Conservation (phyloP, 1,139 yeast genomes). For the Geotrichum macrosporum region DNA sequence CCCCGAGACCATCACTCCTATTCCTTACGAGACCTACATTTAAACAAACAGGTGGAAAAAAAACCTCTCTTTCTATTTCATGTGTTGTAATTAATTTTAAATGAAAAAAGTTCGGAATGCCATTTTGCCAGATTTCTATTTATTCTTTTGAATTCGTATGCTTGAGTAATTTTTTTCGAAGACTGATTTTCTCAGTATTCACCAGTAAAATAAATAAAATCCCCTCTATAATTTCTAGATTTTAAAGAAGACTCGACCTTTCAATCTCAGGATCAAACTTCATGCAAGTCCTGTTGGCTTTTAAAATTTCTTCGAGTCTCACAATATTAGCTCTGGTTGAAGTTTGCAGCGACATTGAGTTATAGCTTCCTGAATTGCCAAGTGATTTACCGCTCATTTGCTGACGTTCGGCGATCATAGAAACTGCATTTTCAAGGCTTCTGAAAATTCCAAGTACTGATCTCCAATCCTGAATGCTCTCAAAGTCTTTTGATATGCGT, state of each 20-base stretch:
- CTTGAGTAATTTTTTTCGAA: too few relatives aligned
- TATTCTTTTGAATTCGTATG: too few relatives aligned
- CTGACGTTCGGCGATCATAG: background rate
- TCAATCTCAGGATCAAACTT: conserved; percentile 13
- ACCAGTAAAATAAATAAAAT: too few relatives aligned
- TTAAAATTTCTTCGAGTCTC: background rate
- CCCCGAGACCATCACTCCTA: conserved; percentile 98
- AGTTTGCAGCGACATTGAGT: background rate
- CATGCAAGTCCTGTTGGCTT: background rate
- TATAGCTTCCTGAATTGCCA: too few relatives aligned
- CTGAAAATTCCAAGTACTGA: background rate
- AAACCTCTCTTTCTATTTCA: too few relatives aligned
- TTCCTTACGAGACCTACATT: conserved; percentile 98
- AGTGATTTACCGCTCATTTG: background rate
- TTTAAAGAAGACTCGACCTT: background rate
- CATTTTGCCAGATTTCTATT: too few relatives aligned
- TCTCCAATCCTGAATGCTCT: conserved; percentile 13
- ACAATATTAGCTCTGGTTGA: background rate
- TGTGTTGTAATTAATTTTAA: too few relatives aligned
- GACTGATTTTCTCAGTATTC: too few relatives aligned
- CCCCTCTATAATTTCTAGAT: too few relatives aligned
- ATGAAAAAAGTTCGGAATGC: too few relatives aligned
- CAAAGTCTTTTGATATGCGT: conserved; percentile 1
- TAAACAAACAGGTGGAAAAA: conserved; percentile 47
- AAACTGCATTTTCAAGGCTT: background rate